Evolutionary conservation across 345 rosid species (phyloP).

Genomic region (Gossypium longicalyx): DNA sequence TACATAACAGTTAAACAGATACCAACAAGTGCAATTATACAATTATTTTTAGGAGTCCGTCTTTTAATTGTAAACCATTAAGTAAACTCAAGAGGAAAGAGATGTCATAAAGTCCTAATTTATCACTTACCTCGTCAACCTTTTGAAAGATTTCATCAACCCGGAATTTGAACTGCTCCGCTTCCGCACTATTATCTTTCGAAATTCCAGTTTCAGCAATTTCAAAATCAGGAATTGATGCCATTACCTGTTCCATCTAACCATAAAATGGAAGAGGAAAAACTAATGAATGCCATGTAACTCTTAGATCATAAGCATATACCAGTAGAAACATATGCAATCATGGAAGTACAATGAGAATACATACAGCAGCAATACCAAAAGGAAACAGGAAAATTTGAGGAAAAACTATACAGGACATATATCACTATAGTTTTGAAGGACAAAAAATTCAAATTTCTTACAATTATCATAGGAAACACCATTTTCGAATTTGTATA

Average conservation of each 20-base stretch:
- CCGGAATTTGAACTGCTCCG: slow-evolving; percentile 34
- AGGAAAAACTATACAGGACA: neutral
- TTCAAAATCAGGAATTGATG: slow-evolving; percentile 21
- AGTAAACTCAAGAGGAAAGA: neutral
- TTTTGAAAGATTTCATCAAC: slow-evolving; percentile 52
- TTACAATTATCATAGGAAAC: neutral
- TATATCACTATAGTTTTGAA: neutral
- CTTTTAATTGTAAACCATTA: neutral
- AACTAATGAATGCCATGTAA: neutral
- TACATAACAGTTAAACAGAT: neutral
- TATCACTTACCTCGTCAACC: slow-evolving; percentile 55
- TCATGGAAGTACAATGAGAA: too few relatives aligned
- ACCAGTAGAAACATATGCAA: neutral
- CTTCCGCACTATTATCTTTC: slow-evolving; percentile 23
- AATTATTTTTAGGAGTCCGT: neutral
- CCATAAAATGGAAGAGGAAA: neutral
- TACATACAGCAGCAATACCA: neutral
- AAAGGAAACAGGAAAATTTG: neutral
- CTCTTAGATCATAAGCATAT: neutral
- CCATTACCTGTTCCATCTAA: slow-evolving; percentile 34
- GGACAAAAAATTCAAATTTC: slow-evolving; percentile 5
- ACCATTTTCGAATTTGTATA: neutral
- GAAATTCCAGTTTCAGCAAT: slow-evolving; percentile 20
- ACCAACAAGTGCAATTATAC: neutral
- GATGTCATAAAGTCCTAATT: neutral